These are phyloP conservation scores for Salvia sclarea DNA, from an alignment of 305 asterid species.

Conservation along the genomic window DNA sequence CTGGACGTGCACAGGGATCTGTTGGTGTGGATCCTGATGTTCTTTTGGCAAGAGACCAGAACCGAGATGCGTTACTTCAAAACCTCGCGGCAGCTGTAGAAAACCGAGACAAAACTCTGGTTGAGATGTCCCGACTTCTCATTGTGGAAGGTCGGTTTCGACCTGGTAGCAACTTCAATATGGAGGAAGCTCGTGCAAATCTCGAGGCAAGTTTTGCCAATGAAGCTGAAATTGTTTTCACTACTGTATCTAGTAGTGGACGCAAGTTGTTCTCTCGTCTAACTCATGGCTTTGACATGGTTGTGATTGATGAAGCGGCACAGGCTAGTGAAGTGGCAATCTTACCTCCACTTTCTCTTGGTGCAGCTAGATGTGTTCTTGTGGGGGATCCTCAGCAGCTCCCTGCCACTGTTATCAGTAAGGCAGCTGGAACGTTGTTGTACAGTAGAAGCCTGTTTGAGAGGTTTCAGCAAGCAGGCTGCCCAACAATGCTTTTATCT, in stretches of 20 bases:
- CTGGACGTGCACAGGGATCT: conserved; percentile 93
- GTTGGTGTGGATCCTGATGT: conserved; percentile 98
- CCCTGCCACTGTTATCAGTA: conserved; percentile 98
- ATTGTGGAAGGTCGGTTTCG: conserved; percentile 90
- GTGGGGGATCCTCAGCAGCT: conserved; percentile 99
- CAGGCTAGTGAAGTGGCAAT: conserved; percentile 98
- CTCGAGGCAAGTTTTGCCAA: conserved; percentile 99
- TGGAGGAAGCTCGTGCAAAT: conserved; percentile 96
- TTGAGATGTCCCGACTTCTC: conserved; percentile 90
- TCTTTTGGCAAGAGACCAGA: conserved; percentile 92
- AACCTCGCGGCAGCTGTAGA: conserved; percentile 96
- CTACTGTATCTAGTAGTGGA: conserved; percentile 98
- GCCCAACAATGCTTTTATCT: conserved; percentile 96
- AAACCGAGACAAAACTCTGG: conserved; percentile 83
- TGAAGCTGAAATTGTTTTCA: conserved; percentile 97
- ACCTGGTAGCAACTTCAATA: conserved; percentile 65
- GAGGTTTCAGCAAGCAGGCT: conserved; percentile 99
- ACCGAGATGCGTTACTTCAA: conserved; percentile 77
- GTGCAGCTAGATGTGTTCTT: conserved; percentile 98
- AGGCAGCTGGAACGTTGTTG: conserved; percentile 95
- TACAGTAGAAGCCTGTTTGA: conserved; percentile 98
- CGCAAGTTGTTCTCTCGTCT: conserved; percentile 95
- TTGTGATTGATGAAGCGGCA: conserved; percentile 99
- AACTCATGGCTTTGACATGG: conserved; percentile 99
- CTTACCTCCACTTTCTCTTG: conserved; percentile 97